Evolutionary conservation across 73 alveolate species (phyloP).

Genomic region (Tetrahymena borealis): DNA sequence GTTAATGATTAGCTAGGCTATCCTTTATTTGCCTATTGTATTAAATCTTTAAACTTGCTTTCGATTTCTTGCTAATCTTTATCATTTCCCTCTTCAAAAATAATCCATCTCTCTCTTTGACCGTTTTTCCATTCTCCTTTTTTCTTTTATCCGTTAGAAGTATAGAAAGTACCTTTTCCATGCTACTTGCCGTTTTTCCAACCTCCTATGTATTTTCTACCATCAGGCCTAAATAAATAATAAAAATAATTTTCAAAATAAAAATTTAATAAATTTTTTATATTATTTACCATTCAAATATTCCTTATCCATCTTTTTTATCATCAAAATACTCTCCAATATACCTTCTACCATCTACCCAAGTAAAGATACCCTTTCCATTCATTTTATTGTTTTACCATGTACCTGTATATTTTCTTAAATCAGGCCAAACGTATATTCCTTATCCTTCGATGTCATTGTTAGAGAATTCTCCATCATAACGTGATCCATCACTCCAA

Average conservation of each 20-base stretch:
- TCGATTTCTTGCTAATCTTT: conserved; percentile 8
- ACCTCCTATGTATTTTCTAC: conserved; percentile 41
- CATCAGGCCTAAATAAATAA: conserved; percentile 53
- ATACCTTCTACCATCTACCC: conserved; percentile 64
- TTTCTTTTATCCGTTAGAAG: conserved; percentile 25
- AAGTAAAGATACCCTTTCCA: conserved; percentile 67
- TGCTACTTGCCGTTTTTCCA: conserved; percentile 48
- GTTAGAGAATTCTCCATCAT: conserved; percentile 65
- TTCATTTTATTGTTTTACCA: conserved; percentile 59
- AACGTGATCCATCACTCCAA: conserved; percentile 71
- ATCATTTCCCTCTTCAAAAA: conserved; percentile 21
- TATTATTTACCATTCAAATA: conserved; percentile 40
- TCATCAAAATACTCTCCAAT: conserved; percentile 50
- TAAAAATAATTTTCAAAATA: not conserved
- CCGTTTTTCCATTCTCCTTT: conserved; percentile 54
- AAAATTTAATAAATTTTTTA: not conserved
- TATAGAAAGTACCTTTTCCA: conserved; percentile 43
- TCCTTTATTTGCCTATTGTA: not conserved
- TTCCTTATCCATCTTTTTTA: conserved; percentile 72
- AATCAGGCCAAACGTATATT: conserved; percentile 57
- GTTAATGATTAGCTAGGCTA: not conserved
- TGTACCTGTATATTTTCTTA: conserved; percentile 60
- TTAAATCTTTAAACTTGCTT: not conserved
- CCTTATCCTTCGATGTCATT: conserved; percentile 66
- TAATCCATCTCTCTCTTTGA: conserved; percentile 43